phyloP scores from a whole-genome alignment of 768 basidiomycete species.

The Boletus edulis region DNA sequence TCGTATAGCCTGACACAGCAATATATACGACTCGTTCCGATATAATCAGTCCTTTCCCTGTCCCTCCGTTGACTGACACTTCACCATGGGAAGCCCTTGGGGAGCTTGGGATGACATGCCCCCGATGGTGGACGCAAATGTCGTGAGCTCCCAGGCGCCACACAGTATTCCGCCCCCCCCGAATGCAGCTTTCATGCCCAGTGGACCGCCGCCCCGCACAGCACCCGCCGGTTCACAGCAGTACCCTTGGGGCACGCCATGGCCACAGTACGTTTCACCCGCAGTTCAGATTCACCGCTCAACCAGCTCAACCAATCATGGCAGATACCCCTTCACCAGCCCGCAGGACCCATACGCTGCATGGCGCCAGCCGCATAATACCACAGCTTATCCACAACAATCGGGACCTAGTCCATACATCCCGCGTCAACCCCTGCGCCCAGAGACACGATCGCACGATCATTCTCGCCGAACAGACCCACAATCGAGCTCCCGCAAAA shows the following conservation, averaged over 20 bases:
- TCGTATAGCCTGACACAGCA: slow-evolving; percentile 19
- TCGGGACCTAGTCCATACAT: slow-evolving; percentile 31
- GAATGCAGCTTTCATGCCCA: slow-evolving; percentile 15
- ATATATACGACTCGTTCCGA: slow-evolving; percentile 18
- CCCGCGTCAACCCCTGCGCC: slow-evolving; percentile 18
- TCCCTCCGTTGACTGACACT: not conserved
- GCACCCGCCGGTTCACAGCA: slow-evolving; percentile 5
- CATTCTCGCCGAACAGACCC: slow-evolving; percentile 2
- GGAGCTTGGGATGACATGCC: slow-evolving; percentile 26
- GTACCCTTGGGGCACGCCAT: slow-evolving; percentile 16
- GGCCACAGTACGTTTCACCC: slow-evolving; percentile 10
- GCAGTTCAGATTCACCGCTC: not conserved
- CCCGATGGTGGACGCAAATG: slow-evolving; percentile 20
- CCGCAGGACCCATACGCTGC: slow-evolving; percentile 14
- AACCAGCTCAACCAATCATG: not conserved
- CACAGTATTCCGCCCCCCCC: slow-evolving; percentile 26
- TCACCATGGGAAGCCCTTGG: slow-evolving; percentile 17
- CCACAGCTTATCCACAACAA: slow-evolving; percentile 12
- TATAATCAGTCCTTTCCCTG: not conserved
- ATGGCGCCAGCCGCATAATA: slow-evolving; percentile 3
- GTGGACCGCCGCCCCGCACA: slow-evolving; percentile 10
- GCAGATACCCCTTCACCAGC: slow-evolving; percentile 6
- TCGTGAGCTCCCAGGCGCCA: not conserved
- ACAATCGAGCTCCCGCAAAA: not conserved
- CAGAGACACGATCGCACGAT: slow-evolving; percentile 10